Base-by-base conservation (phyloP, 2,329 filamentous ascomycete species). In the Neocucurbitaria cava region DNA sequence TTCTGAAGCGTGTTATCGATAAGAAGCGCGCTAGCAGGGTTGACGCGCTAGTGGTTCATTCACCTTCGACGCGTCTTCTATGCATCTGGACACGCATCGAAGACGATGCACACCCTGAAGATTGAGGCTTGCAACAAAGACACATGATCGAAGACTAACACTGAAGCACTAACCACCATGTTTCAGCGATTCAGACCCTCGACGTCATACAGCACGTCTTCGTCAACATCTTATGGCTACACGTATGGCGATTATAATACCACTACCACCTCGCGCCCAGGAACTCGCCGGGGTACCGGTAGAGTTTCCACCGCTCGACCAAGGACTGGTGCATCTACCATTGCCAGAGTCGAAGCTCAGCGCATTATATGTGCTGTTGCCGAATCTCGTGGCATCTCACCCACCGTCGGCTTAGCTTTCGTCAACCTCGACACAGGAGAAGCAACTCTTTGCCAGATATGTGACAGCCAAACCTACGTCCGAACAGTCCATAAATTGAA, bases 401-500 rank as follows among this genome's bases (percentile, higher is more conserved):
- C 92, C 0, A 89, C 88, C 0, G 88, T 98, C 1, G 93, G 94
- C 0, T 81, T 96, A 36, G 91, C 92, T 2, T 93, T 97, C 69
- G 82, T 97, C 69, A 96, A 98, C 68, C 81, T 96, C 3, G 88
- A 91, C 38, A 93, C 91, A 2, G 90, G 89, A 35, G 92, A 96
- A 76, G 90, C 87, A 15, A 86, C 92, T 24, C 82, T 98, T 35
- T 96, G 91, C 69, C 92, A 97, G 69, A 94, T 98, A 60, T 92
- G 89, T 69, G 94, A 98, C 74, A 96, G 89, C 52, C 92, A 96
- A 72, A 96, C 92, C 30, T 98, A 96, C 71, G 88, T 92, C 52
- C 89, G 88, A 69, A 96, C 92, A 0, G 81, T 96, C 26, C 91
- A 96, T 75, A 96, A 97, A 72, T 83, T 98, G 30, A 85, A 86